Evolutionary conservation across 1,284 basidiomycete genomes (phyloP), one percentile per base, ranked within the genome.

Genomic region (Entoloma clypeatum): DNA sequence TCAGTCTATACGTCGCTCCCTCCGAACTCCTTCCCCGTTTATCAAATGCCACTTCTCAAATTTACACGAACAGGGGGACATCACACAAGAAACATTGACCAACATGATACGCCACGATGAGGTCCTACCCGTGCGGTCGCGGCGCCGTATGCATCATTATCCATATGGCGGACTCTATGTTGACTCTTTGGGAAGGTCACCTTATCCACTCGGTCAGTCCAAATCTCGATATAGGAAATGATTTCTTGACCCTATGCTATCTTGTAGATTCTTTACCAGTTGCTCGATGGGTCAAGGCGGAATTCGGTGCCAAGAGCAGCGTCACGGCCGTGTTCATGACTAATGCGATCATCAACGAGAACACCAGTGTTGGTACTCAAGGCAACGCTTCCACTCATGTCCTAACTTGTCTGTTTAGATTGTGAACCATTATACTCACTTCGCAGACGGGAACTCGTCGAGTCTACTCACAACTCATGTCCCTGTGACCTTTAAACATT

Each of bases 401-500:
- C 14, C 13, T 19, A 17, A 8, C 10, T n/a, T 44, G 11, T 36
- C 14, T 3, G 25, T 43, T 30, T 45, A 79, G 77, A 61, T 79
- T 45, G 56, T 78, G 29, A 62, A 71, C 47, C 50, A 64, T 28
- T 80, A 72, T 50, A 55, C 76, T 32, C 56, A 57, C 13, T 53
- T 53, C 7, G 48, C 60, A 9, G 63, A 62, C 35, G 52, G 48
- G 26, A 55, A 47, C 25, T 58, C 52, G 27, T 37, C 34, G 27
- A 49, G 49, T 38, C 35, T 55, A 11, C 28, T 49, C 14, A 51
- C 53, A 32, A 49, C 49, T 7, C 74, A 68, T 42, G 78, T 86
- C 18, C 84, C 84, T n/a, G 57, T 85, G 22, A 86, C 84, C 5
- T 60, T 86, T 35, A 79, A 81, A 52, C 82, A 85, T 52, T 86